Conservation (phyloP, 768 basidiomycete species). For the Lactarius evosmus region DNA sequence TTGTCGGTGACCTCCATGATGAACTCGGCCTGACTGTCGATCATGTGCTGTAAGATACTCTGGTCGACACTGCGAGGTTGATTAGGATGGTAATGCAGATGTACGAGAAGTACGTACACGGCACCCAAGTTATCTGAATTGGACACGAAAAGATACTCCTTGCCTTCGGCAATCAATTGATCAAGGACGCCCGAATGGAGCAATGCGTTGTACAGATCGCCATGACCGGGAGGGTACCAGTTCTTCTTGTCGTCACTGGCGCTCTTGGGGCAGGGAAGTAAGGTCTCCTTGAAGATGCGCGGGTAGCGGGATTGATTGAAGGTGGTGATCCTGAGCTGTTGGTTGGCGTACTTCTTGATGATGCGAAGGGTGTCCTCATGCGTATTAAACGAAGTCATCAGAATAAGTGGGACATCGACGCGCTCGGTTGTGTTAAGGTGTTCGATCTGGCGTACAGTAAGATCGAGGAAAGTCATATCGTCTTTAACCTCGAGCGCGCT, state of each 20-base stretch:
- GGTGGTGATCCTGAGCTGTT: conserved; percentile 67
- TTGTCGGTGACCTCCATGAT: conserved; percentile 80
- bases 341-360: conserved; percentile 78
- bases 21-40: conserved; percentile 61
- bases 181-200: conserved; percentile 71
- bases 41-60: conserved; percentile 64
- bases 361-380: conserved; percentile 74
- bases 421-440: conserved; percentile 60
- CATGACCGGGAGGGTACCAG: conserved; percentile 79
- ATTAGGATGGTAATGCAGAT: conserved; percentile 17
- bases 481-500: conserved; percentile 73
- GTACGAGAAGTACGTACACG: conserved; percentile 39
- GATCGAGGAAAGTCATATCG: conserved; percentile 66
- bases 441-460: conserved; percentile 62
- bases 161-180: conserved; percentile 64
- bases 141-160: conserved; percentile 76
- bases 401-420: conserved; percentile 72
- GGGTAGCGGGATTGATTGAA: conserved; percentile 77
- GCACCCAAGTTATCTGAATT: conserved; percentile 77
- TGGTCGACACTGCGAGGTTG: conserved; percentile 53
- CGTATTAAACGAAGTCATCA: conserved; percentile 83
- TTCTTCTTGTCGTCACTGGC: conserved; percentile 60
- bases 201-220: conserved; percentile 70
- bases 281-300: conserved; percentile 65
- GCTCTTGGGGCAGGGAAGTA: conserved; percentile 58